phyloP scores from a whole-genome alignment of 169 alveolate genomes.

The Eimeria falciformis region DNA sequence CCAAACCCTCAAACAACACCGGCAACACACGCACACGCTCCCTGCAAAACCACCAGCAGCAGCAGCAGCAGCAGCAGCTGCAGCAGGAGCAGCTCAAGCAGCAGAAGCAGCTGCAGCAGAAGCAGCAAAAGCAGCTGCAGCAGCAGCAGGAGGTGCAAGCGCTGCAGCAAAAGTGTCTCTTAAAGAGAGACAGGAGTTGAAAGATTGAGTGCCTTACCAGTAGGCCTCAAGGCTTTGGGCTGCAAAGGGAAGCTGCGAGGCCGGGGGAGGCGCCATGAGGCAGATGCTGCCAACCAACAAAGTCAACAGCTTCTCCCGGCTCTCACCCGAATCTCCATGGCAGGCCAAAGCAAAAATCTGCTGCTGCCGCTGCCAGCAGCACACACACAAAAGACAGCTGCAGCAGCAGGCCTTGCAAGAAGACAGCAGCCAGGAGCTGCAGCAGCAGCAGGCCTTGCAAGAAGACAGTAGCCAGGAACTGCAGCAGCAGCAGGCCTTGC shows the following conservation, averaged over 20 bases:
- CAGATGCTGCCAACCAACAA: no score
- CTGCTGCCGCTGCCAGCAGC: neutral
- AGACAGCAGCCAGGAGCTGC: neutral
- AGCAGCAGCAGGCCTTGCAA: neutral
- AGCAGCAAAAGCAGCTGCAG: neutral
- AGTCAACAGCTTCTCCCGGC: no score
- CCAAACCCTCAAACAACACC: neutral
- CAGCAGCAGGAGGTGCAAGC: neutral
- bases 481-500: constrained; percentile 16
- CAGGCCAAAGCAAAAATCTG: no score
- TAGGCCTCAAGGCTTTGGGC: no score
- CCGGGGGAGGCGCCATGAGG: no score
- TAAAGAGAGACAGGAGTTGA: no score
- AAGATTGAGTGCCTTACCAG: no score
- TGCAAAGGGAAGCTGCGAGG: no score
- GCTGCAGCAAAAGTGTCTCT: no score
- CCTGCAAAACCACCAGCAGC: constrained; percentile 32
- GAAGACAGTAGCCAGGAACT: neutral
- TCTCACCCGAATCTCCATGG: no score
- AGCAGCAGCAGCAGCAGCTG: neutral
- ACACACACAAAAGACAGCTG: no score
- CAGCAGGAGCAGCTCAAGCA: neutral
- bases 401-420: neutral
- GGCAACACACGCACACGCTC: constrained; percentile 1
- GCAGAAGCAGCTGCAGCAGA: constrained; percentile 1